These are phyloP conservation scores for Calvatia gigantea DNA, from an alignment of 768 basidiomycete genomes.

Conservation along the genomic window DNA sequence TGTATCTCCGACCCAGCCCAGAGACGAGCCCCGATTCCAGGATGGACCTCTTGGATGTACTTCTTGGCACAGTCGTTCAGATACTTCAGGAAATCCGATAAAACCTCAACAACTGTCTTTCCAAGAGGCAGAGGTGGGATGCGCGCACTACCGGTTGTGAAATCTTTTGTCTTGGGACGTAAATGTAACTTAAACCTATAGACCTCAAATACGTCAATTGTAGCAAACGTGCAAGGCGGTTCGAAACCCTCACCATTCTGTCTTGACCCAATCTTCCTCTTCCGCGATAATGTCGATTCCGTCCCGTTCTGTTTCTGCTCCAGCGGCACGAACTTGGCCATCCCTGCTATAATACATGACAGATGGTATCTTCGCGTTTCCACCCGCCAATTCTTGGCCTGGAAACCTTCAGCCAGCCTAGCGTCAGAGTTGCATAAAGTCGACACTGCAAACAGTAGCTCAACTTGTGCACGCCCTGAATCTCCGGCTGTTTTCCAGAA, in stretches of 20 bases:
- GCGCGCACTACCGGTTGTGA: constrained; percentile 1
- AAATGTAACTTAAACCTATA: constrained; percentile 35
- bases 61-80: constrained; percentile 37
- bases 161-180: constrained; percentile 21
- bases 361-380: constrained; percentile 16
- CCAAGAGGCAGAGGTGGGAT: constrained; percentile 37
- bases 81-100: constrained; percentile 47
- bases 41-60: constrained; percentile 45
- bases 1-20: constrained; percentile 47
- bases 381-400: constrained; percentile 14
- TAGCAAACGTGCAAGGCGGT: no score
- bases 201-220: not conserved
- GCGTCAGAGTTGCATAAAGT: not conserved
- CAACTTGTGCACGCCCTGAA: constrained; percentile 24
- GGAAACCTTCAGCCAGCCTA: constrained; percentile 14
- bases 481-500: constrained; percentile 24
- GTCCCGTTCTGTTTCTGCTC: constrained; percentile 14
- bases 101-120: constrained; percentile 37
- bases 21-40: constrained; percentile 31
- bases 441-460: not conserved
- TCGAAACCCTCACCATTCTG: constrained; percentile 10
- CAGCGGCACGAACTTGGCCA: constrained; percentile 11
- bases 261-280: constrained; percentile 14
- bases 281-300: constrained; percentile 12
- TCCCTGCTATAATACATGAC: constrained; percentile 15